Evolutionary conservation across 2,329 filamentous ascomycete species (phyloP).

Genomic region (Ascosphaera apis): DNA sequence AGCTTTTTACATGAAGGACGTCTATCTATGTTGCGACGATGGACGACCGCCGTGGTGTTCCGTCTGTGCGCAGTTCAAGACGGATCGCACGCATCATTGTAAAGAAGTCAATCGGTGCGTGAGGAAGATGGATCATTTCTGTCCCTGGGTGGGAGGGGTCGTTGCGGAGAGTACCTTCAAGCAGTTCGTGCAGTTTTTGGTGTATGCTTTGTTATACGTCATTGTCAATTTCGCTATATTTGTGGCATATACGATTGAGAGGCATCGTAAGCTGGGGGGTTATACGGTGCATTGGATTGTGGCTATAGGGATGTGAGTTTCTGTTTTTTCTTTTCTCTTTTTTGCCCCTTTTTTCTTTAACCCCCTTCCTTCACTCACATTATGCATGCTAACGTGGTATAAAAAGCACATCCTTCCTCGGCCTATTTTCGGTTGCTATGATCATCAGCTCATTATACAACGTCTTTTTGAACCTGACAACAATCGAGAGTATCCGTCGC

Average conservation of each 20-base stretch:
- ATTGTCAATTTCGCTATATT: slow-evolving; percentile 39
- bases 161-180: slow-evolving; percentile 73
- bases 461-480: slow-evolving; percentile 52
- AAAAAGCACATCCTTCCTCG: slow-evolving; percentile 47
- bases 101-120: slow-evolving; percentile 63
- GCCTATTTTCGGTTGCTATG: slow-evolving; percentile 64
- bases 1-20: slow-evolving; percentile 56
- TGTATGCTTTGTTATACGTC: slow-evolving; percentile 49
- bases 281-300: slow-evolving; percentile 43
- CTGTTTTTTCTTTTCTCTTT: neutral
- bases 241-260: too few species aligned
- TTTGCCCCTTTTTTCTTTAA: slow-evolving; percentile 3
- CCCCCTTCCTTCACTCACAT: too few species aligned
- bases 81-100: slow-evolving; percentile 71
- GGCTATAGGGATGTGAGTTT: slow-evolving; percentile 34
- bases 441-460: slow-evolving; percentile 46
- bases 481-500: slow-evolving; percentile 52
- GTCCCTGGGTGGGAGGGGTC: slow-evolving; percentile 86
- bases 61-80: slow-evolving; percentile 66
- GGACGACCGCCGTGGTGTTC: slow-evolving; percentile 76
- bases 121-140: slow-evolving; percentile 83
- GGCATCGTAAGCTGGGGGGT: slow-evolving; percentile 12
- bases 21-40: slow-evolving; percentile 63
- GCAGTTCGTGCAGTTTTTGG: slow-evolving; percentile 73
- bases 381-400: too few species aligned